Evolutionary conservation across 2,329 filamentous ascomycete genomes (phyloP), one percentile per base, ranked within the genome.

Genomic region (Bipolaris cookei): DNA sequence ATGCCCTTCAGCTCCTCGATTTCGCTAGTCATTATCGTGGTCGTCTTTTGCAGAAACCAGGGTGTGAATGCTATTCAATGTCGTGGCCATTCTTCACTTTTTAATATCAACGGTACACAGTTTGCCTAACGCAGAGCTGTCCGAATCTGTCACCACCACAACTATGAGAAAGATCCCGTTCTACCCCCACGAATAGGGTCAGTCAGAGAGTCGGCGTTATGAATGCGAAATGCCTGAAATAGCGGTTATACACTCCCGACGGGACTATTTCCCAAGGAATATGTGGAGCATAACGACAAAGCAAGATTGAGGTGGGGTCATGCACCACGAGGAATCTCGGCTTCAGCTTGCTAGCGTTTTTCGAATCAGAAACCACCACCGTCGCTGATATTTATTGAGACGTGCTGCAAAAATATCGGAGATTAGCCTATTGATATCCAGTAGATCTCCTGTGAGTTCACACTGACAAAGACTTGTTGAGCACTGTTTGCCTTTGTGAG

Each of bases 1-100:
- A 64, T 47, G 18, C 65, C 56, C 54, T 67, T 72, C 51, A 72
- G 59, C 44, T 74, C 61, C 59, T 70, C 67, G 39, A 73, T 60
- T 55, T 73, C 70, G 55, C 52, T 71, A 42, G 53, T 53, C 70
- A 73, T 42, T 67, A 18, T 39, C 65, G 44, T 34, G 8, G 20
- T 13, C 1, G 4, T 6, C 32, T 20, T 18, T 43, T 21, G 14
- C 3, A 21, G 3, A 18, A 23, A 28, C 8, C 10, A 30, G 18
- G 13, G 16, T 28, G 23, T 21, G 4, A 16, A 6, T 23, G 11
- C 14, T 1, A 32, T 14, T 37, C 20, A 28, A n/a, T 11, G 46
- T 11, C 16, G 7, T 21, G 28, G n/a, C 32, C 4, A 20, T 32
- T 23, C 42, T 46, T 16, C 43, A 46, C 56, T 61, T 64, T 62